phyloP scores from a whole-genome alignment of 2,329 filamentous ascomycete genomes.

The Calonectria henricotiae region DNA sequence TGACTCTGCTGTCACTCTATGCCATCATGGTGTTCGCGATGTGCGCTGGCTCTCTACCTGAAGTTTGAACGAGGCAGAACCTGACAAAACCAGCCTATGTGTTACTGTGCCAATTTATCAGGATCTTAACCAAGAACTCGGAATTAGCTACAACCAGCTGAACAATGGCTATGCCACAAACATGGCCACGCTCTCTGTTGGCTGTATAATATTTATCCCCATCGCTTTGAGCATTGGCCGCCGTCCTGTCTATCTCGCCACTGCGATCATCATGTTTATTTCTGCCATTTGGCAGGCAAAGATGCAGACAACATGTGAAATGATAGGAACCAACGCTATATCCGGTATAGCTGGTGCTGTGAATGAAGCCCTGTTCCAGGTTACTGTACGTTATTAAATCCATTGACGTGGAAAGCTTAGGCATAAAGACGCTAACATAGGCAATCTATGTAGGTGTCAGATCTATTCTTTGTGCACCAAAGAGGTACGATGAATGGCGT shows the following conservation, averaged over 20 bases:
- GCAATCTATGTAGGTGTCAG: slow-evolving; percentile 37
- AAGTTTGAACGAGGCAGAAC: rapidly evolving
- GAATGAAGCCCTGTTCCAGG: slow-evolving; percentile 59
- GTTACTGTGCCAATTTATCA: slow-evolving; percentile 45
- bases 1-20: slow-evolving; percentile 39
- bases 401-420: no score
- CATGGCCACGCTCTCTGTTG: slow-evolving; percentile 52
- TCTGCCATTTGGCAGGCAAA: slow-evolving; percentile 48
- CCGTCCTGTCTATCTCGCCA: slow-evolving; percentile 53
- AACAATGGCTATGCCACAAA: slow-evolving; percentile 52
- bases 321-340: slow-evolving; percentile 48
- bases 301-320: slow-evolving; percentile 44
- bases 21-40: slow-evolving; percentile 46
- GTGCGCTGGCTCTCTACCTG: slow-evolving; percentile 11
- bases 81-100: slow-evolving; percentile 33
- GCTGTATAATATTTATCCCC: slow-evolving; percentile 56
- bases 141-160: slow-evolving; percentile 45
- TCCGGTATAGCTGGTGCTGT: slow-evolving; percentile 58
- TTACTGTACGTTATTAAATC: slow-evolving; percentile 50
- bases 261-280: slow-evolving; percentile 45
- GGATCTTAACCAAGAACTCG: slow-evolving; percentile 43
- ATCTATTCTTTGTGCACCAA: slow-evolving; percentile 56
- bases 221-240: slow-evolving; percentile 55
- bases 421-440: not conserved
- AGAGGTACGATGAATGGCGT: slow-evolving; percentile 54